phyloP scores from a whole-genome alignment of 805 yeast genomes.

The Naumovozyma dairenensis region DNA sequence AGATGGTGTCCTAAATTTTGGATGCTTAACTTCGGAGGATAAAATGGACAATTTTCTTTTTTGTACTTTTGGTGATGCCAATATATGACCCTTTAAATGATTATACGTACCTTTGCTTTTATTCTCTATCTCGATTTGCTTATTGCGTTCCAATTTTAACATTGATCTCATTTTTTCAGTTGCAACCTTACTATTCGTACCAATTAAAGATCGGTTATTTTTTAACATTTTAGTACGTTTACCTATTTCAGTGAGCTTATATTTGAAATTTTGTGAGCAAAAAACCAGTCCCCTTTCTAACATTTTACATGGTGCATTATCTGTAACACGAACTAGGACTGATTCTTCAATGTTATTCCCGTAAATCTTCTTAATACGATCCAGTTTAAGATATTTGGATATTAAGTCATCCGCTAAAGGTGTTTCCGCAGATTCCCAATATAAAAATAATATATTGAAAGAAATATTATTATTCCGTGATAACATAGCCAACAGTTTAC shows the following conservation, averaged over 20 bases:
- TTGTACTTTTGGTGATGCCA: slow-evolving; percentile 22
- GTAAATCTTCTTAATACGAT: slow-evolving; percentile 27
- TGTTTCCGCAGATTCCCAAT: slow-evolving; percentile 34
- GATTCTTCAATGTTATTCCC: slow-evolving; percentile 19
- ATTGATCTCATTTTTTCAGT: slow-evolving; percentile 23
- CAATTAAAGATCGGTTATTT: slow-evolving; percentile 13
- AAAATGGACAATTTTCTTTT: slow-evolving; percentile 26
- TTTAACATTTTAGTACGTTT: slow-evolving; percentile 16
- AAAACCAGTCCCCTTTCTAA: slow-evolving; percentile 23
- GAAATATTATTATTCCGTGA: slow-evolving; percentile 28
- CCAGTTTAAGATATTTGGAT: slow-evolving; percentile 13
- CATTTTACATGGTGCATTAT: slow-evolving; percentile 23
- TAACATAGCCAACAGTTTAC: slow-evolving; percentile 29
- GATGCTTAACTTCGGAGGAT: slow-evolving; percentile 18
- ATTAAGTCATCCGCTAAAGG: slow-evolving; percentile 11
- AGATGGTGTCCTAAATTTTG: slow-evolving; percentile 23
- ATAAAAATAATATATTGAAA: slow-evolving; percentile 28
- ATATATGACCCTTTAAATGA: slow-evolving; percentile 22
- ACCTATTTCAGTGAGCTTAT: slow-evolving; percentile 29
- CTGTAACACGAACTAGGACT: slow-evolving; percentile 23
- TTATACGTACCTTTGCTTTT: slow-evolving; percentile 24
- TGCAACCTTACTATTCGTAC: slow-evolving; percentile 10
- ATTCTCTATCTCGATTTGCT: slow-evolving; percentile 10
- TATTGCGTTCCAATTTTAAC: slow-evolving; percentile 17
- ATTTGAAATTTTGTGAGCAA: slow-evolving; percentile 17